Percentiles rank a stretch among this genome's conserved stretches.
Conservation (phyloP, 495 filamentous ascomycete genomes). For the Annulohypoxylon stygium region DNA sequence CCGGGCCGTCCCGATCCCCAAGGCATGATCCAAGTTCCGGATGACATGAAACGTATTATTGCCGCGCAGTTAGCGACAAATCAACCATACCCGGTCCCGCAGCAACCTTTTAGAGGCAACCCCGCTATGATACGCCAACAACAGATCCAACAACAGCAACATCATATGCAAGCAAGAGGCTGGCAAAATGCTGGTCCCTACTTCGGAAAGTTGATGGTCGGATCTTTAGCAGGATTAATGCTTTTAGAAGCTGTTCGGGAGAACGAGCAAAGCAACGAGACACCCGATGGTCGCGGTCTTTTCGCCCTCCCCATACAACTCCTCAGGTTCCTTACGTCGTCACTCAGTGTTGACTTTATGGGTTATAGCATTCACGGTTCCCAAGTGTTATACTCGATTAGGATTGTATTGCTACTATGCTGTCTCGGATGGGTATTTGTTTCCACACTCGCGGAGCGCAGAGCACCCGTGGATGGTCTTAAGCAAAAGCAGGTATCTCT, state of each 20-base stretch:
- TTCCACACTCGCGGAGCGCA: conserved; percentile 72
- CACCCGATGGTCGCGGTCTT: conserved; percentile 75
- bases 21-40: conserved; percentile 83
- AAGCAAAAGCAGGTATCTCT: conserved; percentile 56
- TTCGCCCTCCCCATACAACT: conserved; percentile 73
- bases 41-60: conserved; percentile 79
- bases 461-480: conserved; percentile 57
- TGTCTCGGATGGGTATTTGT: conserved; percentile 76
- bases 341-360: conserved; percentile 59
- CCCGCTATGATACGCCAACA: conserved; percentile 60
- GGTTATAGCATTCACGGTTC: conserved; percentile 60
- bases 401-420: conserved; percentile 73
- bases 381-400: conserved; percentile 63
- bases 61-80: conserved; percentile 59
- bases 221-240: conserved; percentile 91
- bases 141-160: conserved; percentile 62
- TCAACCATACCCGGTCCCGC: conserved; percentile 61
- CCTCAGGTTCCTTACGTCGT: conserved; percentile 58
- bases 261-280: conserved; percentile 67
- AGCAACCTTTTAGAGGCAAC: conserved; percentile 53
- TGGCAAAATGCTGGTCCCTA: conserved; percentile 62
- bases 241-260: conserved; percentile 80
- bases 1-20: conserved; percentile 59
- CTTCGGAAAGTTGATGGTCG: conserved; percentile 86
- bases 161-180: conserved; percentile 56